Evolutionary conservation across 441 rosid genomes (phyloP).

Genomic region (Eruca vesicaria): DNA sequence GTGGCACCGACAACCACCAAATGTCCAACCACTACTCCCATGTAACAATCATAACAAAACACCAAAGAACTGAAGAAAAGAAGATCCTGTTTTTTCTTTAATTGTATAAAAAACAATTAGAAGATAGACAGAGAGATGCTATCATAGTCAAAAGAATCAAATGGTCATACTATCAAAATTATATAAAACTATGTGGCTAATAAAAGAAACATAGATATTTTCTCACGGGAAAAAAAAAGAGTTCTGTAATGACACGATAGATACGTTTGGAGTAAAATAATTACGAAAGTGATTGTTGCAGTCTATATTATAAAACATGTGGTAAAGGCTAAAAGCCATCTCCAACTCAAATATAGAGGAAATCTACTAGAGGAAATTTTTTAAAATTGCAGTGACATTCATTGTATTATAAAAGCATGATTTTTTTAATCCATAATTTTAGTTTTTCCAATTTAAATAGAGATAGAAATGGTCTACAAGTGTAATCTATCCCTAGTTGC

Average conservation of each 20-base stretch:
- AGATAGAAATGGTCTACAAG: too few species aligned
- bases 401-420: too few species aligned
- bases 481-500: too few species aligned
- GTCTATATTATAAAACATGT: not conserved
- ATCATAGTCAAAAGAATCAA: not conserved
- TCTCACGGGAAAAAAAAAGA: not conserved
- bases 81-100: conserved; percentile 11
- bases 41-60: conserved; percentile 33
- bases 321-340: too few species aligned
- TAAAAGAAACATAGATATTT: not conserved
- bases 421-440: too few species aligned
- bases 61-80: too few species aligned
- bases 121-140: not conserved
- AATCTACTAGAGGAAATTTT: too few species aligned
- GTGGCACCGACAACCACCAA: not conserved
- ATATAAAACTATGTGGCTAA: not conserved
- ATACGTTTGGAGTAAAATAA: not conserved
- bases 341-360: too few species aligned
- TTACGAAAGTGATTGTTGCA: conserved; percentile 24
- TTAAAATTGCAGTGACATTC: too few species aligned
- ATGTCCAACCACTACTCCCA: conserved; percentile 23
- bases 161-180: not conserved
- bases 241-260: not conserved
- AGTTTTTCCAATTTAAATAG: too few species aligned
- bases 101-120: not conserved